Base-by-base conservation (phyloP, 2,329 filamentous ascomycete species). In the Westerdykella aurantiaca region DNA sequence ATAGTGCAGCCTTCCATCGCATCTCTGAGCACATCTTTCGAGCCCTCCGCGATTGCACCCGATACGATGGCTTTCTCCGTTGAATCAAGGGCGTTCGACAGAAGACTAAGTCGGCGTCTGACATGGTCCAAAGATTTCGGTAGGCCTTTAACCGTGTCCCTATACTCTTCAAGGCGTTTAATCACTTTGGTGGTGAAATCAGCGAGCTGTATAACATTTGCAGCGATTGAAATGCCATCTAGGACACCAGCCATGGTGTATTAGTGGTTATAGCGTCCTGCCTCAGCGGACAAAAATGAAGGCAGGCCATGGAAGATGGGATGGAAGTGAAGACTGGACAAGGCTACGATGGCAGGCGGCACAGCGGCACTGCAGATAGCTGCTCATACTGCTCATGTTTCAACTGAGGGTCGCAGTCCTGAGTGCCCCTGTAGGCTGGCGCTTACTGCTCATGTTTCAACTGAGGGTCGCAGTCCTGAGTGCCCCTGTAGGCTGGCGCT, bases 171-270 rank as follows among this genome's bases (percentile, higher is more conserved):
- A 4, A 56, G 39, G n/a, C 52, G 48, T 6, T 38, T 34, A 6
- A 48, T 9, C 7, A 56, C 42, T 22, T 34, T 22, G 18, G 33
- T 16, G 11, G 47, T 43, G 18, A 52, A 45, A 13, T 51, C 37
- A n/a, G 53, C 35, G n/a, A 55, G 12, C 29, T 48, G 45, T 21
- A 53, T 35, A 6, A 60, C 50, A 38, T 38, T 58, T 12, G 56
- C 46, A 38, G 47, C 48, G 33, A 54, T 40, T 41, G 48, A 13
- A 3, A 33, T 5, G 31, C 12, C 31, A 3, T 33, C 31, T 33
- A 33, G 3, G 18, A 21, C 6, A 21, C 18, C 18, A 21, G 18
- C 3, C 18, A 21, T 21, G 6, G 3, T 21, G 18, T 4, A 21
- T 21, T 21, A 21, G 18, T 3, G 18, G 18, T 21, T 21, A 21